Evolutionary conservation across 2,329 filamentous ascomycete genomes (phyloP), one percentile per base, ranked within the genome.

Genomic region (Phyllosticta ampelicida): DNA sequence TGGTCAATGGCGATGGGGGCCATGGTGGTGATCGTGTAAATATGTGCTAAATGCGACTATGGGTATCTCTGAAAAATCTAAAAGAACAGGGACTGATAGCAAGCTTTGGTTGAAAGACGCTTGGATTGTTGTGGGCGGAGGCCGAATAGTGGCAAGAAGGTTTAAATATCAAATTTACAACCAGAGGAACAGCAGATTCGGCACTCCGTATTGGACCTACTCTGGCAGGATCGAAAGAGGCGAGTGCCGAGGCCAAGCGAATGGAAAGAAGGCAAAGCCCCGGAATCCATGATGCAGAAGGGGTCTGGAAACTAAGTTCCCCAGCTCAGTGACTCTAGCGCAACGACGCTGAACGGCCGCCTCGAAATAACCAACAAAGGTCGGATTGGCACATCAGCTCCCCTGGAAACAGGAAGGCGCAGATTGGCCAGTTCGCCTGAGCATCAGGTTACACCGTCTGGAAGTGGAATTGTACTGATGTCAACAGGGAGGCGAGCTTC

Each of bases 1-100:
- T 55, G 63, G 71, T 72, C 66, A 74, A 76, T 67, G 75, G 75
- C 75, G 58, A 55, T 73, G 64, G 20, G 53, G 52, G 54, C 52
- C 57, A 55, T 59, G 23, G 20, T 53, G n/a, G 20, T 50, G 9
- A 50, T 30, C 9, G 10, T 54, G n/a, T n/a, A n/a, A 44, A 9
- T 8, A n/a, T 21, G 53, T 55, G 53, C 20, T n/a, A 48, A 30
- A 19, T 44, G 57, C 48, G 36, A 52, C 11, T 16, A n/a, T 21
- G 48, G 57, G 48, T 52, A 52, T 57, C 28, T 53, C 16, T 48
- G 26, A 20, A 48, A 23, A 50, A 2, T 56, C 26, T n/a, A 48
- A 51, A 51, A 19, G 30, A 36, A 23, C 51, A 28, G 6, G 20
- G 36, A 50, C 10, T 26, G 18, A 16, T 36, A n/a, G 48, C 18